These are phyloP conservation scores for Stentor roeselii DNA, from an alignment of 73 alveolate species.

Conservation along the genomic window DNA sequence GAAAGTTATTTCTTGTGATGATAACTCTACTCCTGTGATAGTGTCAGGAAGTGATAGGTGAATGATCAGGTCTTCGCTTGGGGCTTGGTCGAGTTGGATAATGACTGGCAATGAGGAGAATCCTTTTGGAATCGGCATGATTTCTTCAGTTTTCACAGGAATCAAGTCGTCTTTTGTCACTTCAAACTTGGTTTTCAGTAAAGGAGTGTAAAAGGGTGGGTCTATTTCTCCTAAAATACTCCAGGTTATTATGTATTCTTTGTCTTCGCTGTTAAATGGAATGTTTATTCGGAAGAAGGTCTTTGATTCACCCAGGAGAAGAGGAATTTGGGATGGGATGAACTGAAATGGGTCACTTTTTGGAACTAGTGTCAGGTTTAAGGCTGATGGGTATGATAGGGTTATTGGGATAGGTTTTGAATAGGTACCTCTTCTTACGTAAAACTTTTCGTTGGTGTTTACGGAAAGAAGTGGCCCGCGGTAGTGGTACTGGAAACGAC, in stretches of 20 bases:
- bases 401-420: constrained; percentile 29
- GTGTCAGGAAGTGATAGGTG: constrained; percentile 20
- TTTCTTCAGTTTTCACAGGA: not conserved
- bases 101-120: constrained; percentile 37
- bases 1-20: not conserved
- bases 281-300: constrained; percentile 38
- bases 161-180: constrained; percentile 13
- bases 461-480: constrained; percentile 42
- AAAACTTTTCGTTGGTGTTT: constrained; percentile 28
- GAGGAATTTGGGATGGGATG: constrained; percentile 26
- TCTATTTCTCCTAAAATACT: constrained; percentile 37
- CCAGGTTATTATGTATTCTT: constrained; percentile 39
- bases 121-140: constrained; percentile 47
- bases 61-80: constrained; percentile 18
- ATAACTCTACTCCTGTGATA: not conserved
- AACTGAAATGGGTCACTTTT: constrained; percentile 30
- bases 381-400: constrained; percentile 33
- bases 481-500: constrained; percentile 32
- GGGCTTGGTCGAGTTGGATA: constrained; percentile 27
- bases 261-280: constrained; percentile 21
- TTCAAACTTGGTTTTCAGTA: constrained; percentile 32
- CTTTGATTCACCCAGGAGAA: constrained; percentile 12
- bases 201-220: constrained; percentile 43
- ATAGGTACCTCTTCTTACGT: constrained; percentile 33
- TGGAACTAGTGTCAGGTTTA: constrained; percentile 37